Conservation (phyloP, 1,284 basidiomycete genomes). For the Fereydounia khargensis region DNA sequence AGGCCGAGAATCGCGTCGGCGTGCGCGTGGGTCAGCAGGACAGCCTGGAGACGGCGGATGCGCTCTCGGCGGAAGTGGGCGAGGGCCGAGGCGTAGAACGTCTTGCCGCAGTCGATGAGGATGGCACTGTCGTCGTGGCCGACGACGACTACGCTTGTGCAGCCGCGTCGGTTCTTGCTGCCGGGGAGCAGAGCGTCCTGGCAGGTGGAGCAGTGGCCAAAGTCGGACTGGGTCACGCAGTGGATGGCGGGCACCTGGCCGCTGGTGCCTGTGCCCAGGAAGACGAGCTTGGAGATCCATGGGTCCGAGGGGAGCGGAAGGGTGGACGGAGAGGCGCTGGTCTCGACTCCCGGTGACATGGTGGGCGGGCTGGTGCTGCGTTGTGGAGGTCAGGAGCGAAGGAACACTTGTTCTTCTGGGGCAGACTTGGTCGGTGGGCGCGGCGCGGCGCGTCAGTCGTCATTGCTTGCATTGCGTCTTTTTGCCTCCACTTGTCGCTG, state of each 20-base stretch:
- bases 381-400: no score
- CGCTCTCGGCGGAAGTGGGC: constrained; percentile 29
- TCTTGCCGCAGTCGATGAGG: constrained; percentile 54
- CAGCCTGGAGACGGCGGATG: constrained; percentile 39
- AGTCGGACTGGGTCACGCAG: constrained; percentile 36
- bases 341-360: no score
- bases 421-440: no score
- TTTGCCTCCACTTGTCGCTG: no score
- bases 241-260: constrained; percentile 48
- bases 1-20: constrained; percentile 53
- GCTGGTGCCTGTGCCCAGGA: constrained; percentile 52
- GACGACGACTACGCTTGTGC: constrained; percentile 29
- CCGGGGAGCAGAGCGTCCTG: constrained; percentile 36
- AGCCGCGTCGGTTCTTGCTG: constrained; percentile 46
- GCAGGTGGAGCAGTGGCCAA: constrained; percentile 40
- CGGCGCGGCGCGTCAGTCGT: no score
- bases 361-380: no score
- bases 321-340: no score
- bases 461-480: no score
- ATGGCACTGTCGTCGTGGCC: constrained; percentile 33
- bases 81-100: constrained; percentile 45
- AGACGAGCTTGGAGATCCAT: constrained; percentile 43
- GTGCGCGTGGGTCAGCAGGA: constrained; percentile 52
- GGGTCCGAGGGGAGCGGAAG: constrained; percentile 13
- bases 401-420: no score